phyloP scores from a whole-genome alignment of 306 rosid genomes.

The Rosa multiflora region DNA sequence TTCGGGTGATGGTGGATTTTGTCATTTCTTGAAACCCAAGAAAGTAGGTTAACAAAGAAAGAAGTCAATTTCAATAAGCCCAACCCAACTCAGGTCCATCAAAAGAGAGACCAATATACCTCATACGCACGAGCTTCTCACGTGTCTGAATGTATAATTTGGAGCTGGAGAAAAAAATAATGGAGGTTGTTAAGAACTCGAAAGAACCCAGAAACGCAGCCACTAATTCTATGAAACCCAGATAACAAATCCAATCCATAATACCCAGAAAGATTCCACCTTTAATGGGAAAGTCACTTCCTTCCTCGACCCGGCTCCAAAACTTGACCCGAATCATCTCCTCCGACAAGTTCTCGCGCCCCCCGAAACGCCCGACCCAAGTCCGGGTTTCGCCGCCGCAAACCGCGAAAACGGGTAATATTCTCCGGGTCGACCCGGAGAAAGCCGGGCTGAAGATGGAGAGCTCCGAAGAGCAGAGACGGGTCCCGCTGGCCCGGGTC shows the following conservation, averaged over 20 bases:
- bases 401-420: slow-evolving; percentile 15
- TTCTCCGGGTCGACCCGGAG: slow-evolving; percentile 35
- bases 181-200: background rate
- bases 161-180: too few species aligned
- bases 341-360: slow-evolving; percentile 34
- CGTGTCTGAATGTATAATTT: background rate
- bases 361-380: slow-evolving; percentile 27
- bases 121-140: background rate
- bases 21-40: too few species aligned
- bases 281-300: slow-evolving; percentile 68
- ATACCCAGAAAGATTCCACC: background rate
- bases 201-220: background rate
- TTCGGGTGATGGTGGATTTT: too few species aligned
- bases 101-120: background rate
- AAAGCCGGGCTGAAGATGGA: slow-evolving; percentile 34
- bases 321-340: slow-evolving; percentile 50
- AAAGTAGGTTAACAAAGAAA: too few species aligned
- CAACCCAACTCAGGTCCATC: too few species aligned
- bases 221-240: background rate
- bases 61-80: too few species aligned
- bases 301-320: slow-evolving; percentile 44
- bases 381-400: slow-evolving; percentile 37
- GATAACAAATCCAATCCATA: background rate
- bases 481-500: slow-evolving; percentile 59
- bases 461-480: slow-evolving; percentile 31